Evolutionary conservation across 176 grass and related monocot genomes (phyloP).

Genomic region (Poa pratensis): DNA sequence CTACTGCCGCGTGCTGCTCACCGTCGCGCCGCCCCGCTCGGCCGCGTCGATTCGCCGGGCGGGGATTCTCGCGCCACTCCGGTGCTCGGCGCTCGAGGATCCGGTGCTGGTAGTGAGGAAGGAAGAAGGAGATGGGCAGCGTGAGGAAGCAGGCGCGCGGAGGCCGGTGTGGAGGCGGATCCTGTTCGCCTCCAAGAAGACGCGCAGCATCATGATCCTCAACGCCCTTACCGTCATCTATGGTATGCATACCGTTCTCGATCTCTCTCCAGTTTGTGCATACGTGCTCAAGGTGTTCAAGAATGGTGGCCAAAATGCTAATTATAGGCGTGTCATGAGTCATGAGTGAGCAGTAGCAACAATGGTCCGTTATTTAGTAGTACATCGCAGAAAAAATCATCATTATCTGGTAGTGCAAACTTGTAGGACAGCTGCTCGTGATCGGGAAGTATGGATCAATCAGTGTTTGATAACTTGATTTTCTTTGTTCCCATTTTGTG

Average conservation of each 20-base stretch:
- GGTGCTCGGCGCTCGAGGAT: slow-evolving; percentile 31
- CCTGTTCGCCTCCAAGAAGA: slow-evolving; percentile 95
- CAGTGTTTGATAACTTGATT: too few species aligned
- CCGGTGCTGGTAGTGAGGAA: not conserved
- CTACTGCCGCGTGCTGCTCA: slow-evolving; percentile 37
- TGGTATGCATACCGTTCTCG: slow-evolving; percentile 46
- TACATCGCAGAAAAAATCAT: too few species aligned
- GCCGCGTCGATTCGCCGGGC: slow-evolving; percentile 7
- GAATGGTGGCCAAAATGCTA: not conserved
- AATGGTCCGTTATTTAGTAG: not conserved
- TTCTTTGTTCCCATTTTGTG: too few species aligned
- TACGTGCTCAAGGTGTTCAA: not conserved
- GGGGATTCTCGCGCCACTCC: slow-evolving; percentile 27
- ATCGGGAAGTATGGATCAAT: not conserved
- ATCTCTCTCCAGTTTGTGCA: not conserved
- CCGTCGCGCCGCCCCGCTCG: slow-evolving; percentile 31
- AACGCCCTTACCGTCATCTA: slow-evolving; percentile 95
- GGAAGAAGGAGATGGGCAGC: slow-evolving; percentile 1
- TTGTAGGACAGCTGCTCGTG: not conserved
- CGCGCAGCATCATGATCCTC: slow-evolving; percentile 88
- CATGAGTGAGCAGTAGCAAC: not conserved
- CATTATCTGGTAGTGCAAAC: too few species aligned
- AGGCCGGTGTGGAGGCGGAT: slow-evolving; percentile 81
- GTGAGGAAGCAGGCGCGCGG: slow-evolving; percentile 18
- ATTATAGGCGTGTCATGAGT: not conserved